Conservation (phyloP, 352 stramenopile species). For the Peronosclerospora sorghi region DNA sequence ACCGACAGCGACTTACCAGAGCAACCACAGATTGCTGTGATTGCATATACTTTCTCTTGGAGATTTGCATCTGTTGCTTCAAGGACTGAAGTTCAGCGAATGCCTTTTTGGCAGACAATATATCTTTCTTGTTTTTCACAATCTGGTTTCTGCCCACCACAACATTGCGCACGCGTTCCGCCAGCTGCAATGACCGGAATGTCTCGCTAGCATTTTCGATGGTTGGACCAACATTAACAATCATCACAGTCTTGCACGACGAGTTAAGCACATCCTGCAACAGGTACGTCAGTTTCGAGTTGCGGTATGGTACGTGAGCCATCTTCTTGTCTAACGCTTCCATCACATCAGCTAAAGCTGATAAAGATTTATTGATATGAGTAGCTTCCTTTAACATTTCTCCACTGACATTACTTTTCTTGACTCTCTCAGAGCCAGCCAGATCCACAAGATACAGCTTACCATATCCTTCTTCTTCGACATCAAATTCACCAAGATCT, state of each 20-base stretch:
- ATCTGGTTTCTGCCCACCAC: slow-evolving; percentile 72
- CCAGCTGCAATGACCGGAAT: slow-evolving; percentile 81
- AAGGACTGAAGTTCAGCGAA: slow-evolving; percentile 91
- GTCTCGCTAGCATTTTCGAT: slow-evolving; percentile 78
- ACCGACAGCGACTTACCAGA: slow-evolving; percentile 65
- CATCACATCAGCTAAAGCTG: slow-evolving; percentile 89
- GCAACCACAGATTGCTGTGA: slow-evolving; percentile 86
- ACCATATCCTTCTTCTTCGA: slow-evolving; percentile 54
- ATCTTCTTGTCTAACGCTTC: slow-evolving; percentile 86
- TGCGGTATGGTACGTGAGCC: slow-evolving; percentile 91
- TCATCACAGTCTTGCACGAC: slow-evolving; percentile 90
- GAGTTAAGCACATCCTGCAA: slow-evolving; percentile 89
- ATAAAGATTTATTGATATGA: slow-evolving; percentile 86
- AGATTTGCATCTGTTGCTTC: slow-evolving; percentile 85
- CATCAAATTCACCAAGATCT: slow-evolving; percentile 16
- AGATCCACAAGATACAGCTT: slow-evolving; percentile 90
- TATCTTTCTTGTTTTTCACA: slow-evolving; percentile 78
- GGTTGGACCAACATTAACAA: slow-evolving; percentile 85
- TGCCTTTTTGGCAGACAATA: slow-evolving; percentile 87
- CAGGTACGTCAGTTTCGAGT: slow-evolving; percentile 97
- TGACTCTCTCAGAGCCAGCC: slow-evolving; percentile 87
- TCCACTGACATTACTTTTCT: slow-evolving; percentile 83
- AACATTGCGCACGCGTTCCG: slow-evolving; percentile 69
- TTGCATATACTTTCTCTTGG: slow-evolving; percentile 76
- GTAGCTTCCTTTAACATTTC: slow-evolving; percentile 68